phyloP scores from a whole-genome alignment of 352 stramenopile genomes.

The Phytophthora constricta region DNA sequence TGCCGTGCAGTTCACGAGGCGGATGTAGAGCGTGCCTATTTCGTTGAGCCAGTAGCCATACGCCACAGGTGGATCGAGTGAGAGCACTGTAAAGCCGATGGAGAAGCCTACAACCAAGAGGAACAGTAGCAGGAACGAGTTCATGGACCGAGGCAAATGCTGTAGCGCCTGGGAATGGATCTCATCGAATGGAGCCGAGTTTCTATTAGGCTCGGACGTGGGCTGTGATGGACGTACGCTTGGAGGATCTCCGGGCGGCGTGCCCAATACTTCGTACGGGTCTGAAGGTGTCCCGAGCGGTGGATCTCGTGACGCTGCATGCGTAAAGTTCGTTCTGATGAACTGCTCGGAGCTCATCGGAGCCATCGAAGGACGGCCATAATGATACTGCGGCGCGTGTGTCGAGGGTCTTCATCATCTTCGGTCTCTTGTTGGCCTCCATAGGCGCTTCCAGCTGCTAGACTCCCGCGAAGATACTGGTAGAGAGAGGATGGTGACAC shows the following conservation, averaged over 20 bases:
- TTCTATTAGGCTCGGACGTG: slow-evolving; percentile 20
- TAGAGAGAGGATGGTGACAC: slow-evolving; percentile 31
- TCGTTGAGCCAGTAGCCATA: slow-evolving; percentile 67
- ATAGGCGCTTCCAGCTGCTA: background rate
- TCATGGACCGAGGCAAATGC: slow-evolving; percentile 45
- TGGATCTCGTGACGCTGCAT: slow-evolving; percentile 8
- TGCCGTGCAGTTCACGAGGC: slow-evolving; percentile 58
- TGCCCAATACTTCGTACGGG: slow-evolving; percentile 57
- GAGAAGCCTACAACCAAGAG: slow-evolving; percentile 48
- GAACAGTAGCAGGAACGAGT: slow-evolving; percentile 46
- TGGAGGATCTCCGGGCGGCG: slow-evolving; percentile 58
- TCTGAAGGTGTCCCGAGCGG: slow-evolving; percentile 44
- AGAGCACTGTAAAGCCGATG: slow-evolving; percentile 42
- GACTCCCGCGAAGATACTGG: slow-evolving; percentile 27
- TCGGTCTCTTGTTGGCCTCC: background rate
- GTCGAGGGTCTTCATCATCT: slow-evolving; percentile 2
- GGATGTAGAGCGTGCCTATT: slow-evolving; percentile 61
- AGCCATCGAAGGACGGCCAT: slow-evolving; percentile 7
- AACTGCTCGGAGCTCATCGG: slow-evolving; percentile 35
- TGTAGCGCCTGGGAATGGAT: slow-evolving; percentile 26
- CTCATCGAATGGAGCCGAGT: slow-evolving; percentile 23
- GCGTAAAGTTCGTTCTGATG: slow-evolving; percentile 60
- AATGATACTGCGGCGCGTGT: slow-evolving; percentile 11
- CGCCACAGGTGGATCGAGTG: slow-evolving; percentile 33
- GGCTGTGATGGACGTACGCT: slow-evolving; percentile 31